Evolutionary conservation across 768 basidiomycete species (phyloP), one percentile per base, ranked within the genome.

Genomic region (Atractiella rhizophila): DNA sequence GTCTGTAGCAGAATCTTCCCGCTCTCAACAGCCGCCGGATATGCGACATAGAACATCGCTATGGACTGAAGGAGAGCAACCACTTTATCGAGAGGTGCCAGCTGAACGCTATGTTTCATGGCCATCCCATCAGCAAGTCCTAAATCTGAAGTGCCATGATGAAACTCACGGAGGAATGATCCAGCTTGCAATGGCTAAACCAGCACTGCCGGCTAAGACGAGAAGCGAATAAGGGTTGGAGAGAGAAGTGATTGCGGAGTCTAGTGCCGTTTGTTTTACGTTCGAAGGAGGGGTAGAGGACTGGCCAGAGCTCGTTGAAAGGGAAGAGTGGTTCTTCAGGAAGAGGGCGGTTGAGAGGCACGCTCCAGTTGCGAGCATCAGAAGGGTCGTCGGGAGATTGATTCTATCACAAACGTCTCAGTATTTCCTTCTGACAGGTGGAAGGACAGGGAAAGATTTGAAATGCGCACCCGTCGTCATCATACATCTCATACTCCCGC

Each of bases 1-100:
- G 91, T 96, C 59, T 96, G 91, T 12, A 96, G 58, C 2, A 98
- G 63, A 2, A 83, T 74, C 6, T 74, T 71, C 2, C 82, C 88
- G 11, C 88, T 75, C 0, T 79, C 69, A 10, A 74, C 65, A 29
- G 74, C 81, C 0, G 85, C 76, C 2, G 74, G 70, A 56, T 85
- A 88, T 0, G 91, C 77, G 19, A 86, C 66, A 28, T 70, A 68
- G 57, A 77, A 78, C 4, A 83, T 88, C 13, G 78, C 61, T 10
- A 74, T 54, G 0, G 83, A 74, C 39, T 83, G 71, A 6, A 76
- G 48, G 5, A 70, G 67, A 0, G 91, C 81, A 29, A 91, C 62
- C n/a, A 71, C 57, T n/a, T 88, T 69, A 59, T 98, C 88, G n/a
- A 73, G 68, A 1, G 67, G 45, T 0, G 50, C 57, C 3, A 60